Percentiles rank a stretch among this genome's conserved stretches.
Evolutionary conservation across 176 grass and related monocot species (phyloP).

Genomic region (Melocanna baccifera): DNA sequence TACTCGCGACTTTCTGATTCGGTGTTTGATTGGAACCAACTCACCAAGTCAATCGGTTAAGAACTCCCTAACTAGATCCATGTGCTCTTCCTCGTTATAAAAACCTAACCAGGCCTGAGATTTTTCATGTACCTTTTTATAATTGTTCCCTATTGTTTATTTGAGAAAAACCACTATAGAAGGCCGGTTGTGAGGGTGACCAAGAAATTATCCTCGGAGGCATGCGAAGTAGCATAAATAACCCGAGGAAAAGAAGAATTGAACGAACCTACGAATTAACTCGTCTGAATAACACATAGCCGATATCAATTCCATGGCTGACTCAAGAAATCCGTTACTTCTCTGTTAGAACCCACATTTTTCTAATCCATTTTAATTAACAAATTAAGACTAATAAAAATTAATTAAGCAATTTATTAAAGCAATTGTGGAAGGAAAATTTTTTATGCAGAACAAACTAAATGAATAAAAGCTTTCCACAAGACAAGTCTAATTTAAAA

Average conservation of each 20-base stretch:
- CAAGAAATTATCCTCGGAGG: not conserved
- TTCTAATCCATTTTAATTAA: too few relatives aligned
- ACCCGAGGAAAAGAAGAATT: not conserved
- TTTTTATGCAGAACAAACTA: too few relatives aligned
- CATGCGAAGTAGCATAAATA: not conserved
- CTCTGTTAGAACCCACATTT: too few relatives aligned
- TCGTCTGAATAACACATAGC: too few relatives aligned
- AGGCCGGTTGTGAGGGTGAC: not conserved
- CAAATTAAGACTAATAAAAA: too few relatives aligned
- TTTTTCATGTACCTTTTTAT: not conserved
- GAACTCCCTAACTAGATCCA: not conserved
- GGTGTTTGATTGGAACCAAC: not conserved
- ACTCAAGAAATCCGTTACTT: not conserved
- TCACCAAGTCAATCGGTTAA: not conserved
- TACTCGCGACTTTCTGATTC: not conserved
- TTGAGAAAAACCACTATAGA: not conserved
- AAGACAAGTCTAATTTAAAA: too few relatives aligned
- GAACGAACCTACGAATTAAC: not conserved
- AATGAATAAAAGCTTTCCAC: too few relatives aligned
- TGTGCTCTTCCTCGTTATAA: not conserved
- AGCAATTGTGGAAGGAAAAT: too few relatives aligned
- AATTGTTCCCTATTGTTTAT: not conserved
- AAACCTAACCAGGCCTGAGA: not conserved
- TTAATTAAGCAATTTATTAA: too few relatives aligned
- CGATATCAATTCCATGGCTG: not conserved